Evolutionary conservation across 257 asterid genomes (phyloP), one percentile per base, ranked within the genome.

Genomic region (Solanum megistacrolobum): DNA sequence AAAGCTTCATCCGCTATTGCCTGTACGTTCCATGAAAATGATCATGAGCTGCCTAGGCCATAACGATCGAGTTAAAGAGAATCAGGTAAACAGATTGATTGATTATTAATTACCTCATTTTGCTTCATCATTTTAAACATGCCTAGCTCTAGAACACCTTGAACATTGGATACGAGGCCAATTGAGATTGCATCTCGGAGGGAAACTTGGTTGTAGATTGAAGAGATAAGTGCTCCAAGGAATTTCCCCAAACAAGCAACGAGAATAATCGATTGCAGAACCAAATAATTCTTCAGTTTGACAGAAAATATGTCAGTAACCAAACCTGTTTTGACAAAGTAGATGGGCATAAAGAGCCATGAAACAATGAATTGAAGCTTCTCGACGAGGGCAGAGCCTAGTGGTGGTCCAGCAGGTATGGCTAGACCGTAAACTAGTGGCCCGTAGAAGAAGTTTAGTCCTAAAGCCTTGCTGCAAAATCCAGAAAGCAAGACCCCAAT

Each of bases 361-460:
- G 90, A 78, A 4, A 83, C 87, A 36, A 92, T 48, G 43, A 89
- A 62, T 4, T 91, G 87, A 21, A 91, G 89, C 90, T 91, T 92
- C 88, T 92, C 92, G 55, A 91, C 86, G 12, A 92, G 31, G 11
- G 93, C 91, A 34, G 93, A 90, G 39, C 94, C 94, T 46, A 92
- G 39, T 3, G 93, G 94, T n/a, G 94, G 93, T 66, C 94, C 94
- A 2, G 90, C 91, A 3, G 93, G 93, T 73, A 91, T 87, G 14
- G 89, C 81, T 9, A 92, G 86, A 39, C 94, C 93, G 13, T 69
- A 86, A 58, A 91, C 1, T 55, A 92, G 20, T 16, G 94, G 92
- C 12, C 94, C 94, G 3, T 27, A 83, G 34, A 83, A 85, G 55
- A 88, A 21, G 46, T 88, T 27, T 8, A 91, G 73, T 3, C 92